Evolutionary conservation across 768 basidiomycete species (phyloP), one percentile per base, ranked within the genome.

Genomic region (Lactifluus echinatus): DNA sequence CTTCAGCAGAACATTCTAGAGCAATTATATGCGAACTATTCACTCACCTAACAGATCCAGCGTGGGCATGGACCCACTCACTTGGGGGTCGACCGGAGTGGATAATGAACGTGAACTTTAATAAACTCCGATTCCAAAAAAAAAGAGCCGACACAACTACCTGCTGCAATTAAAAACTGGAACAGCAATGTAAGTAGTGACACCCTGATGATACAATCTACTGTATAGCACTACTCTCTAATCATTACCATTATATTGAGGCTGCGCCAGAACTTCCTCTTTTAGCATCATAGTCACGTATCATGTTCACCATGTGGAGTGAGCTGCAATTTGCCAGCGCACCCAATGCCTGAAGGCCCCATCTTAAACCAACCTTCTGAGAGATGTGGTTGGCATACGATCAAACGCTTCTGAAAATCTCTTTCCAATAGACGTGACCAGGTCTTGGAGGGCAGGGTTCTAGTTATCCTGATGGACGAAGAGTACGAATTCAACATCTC

Each of bases 381-480:
- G 14, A 39, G 46, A 50, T 15, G 42, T 54, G 36, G 28, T 19
- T 2, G 14, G 77, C 91, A 68, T 66, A 95, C 94, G 82, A 63
- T 93, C 89, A 68, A 99, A 96, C 1, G 93, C 87, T 28, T 80
- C 78, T 19, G 91, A 89, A 72, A 98, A 98, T 68, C 88, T 91
- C 54, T 78, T 73, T 34, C 89, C 88, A 52, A 98, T 89, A 60
- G 85, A 86, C 8, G 75, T 68, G 39, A 96, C 82, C 1, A 99
- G 83, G 17, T 71, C 72, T 62, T 85, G 77, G 6, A 98, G 77
- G 1, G 85, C 87, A 17, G 95, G 94, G 53, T 89, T 79, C 89
- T 94, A 98, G 47, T 84, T 80, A 39, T 83, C 82, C 91, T 94
- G 68, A 33, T 15, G 12, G 28, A 21, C 21, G n/a, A 50, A 7